Evolutionary conservation across 129 eudicot species (phyloP).

Genomic region (Tanacetum coccineum): DNA sequence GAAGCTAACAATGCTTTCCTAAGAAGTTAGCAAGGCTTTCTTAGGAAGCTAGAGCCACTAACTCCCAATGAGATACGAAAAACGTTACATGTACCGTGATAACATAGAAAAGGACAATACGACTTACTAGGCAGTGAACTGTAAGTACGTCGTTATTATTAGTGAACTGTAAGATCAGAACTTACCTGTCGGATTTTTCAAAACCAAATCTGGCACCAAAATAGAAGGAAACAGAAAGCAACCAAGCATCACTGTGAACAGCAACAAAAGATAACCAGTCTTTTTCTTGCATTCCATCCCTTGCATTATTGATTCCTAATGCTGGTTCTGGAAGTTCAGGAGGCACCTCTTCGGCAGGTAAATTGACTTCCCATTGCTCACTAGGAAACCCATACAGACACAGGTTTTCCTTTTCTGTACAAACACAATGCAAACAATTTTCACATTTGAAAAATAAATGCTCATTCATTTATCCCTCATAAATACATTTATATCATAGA

Average conservation of each 20-base stretch:
- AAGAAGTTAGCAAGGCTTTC: too few relatives aligned
- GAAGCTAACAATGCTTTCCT: too few relatives aligned
- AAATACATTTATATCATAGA: too few relatives aligned
- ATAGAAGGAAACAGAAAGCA: constrained; percentile 46
- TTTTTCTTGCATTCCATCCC: constrained; percentile 56
- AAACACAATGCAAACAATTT: background rate
- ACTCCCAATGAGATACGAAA: background rate
- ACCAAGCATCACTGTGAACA: constrained; percentile 61
- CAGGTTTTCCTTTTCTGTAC: constrained; percentile 52
- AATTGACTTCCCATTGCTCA: constrained; percentile 64
- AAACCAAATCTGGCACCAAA: constrained; percentile 56
- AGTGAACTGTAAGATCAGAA: background rate
- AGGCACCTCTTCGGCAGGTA: constrained; percentile 78
- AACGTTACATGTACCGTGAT: background rate
- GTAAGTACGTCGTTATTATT: background rate
- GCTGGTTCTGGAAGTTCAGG: constrained; percentile 71
- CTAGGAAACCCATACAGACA: constrained; percentile 55
- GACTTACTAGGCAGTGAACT: background rate
- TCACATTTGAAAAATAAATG: too few relatives aligned
- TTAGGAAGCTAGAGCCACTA: background rate
- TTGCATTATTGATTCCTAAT: constrained; percentile 53
- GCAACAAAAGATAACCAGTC: constrained; percentile 62
- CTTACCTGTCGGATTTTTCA: constrained; percentile 30
- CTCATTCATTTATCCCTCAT: too few relatives aligned
- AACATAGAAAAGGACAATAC: background rate